These are phyloP conservation scores for Fusarium nelsonii DNA, from an alignment of 2,329 filamentous ascomycete species.

Conservation along the genomic window DNA sequence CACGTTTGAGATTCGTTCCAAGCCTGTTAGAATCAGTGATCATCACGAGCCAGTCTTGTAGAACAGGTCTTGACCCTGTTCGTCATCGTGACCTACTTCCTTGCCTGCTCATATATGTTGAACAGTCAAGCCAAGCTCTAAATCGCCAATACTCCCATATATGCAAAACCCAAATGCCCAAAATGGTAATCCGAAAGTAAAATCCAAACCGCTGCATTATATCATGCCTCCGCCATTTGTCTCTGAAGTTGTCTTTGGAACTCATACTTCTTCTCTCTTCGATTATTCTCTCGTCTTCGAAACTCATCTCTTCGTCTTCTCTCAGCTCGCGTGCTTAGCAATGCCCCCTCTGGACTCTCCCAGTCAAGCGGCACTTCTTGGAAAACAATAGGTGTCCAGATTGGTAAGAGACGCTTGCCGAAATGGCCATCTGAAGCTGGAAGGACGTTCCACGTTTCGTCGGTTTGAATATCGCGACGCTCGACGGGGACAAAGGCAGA, in stretches of 20 bases:
- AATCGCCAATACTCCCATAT: background rate
- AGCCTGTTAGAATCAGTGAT: no score
- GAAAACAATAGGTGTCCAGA: conserved; percentile 24
- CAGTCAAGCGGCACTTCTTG: conserved; percentile 21
- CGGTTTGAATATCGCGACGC: conserved; percentile 19
- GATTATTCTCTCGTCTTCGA: conserved; percentile 11
- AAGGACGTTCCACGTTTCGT: conserved; percentile 19
- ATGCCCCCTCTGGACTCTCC: background rate
- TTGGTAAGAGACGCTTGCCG: conserved; percentile 8
- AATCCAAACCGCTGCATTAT: background rate
- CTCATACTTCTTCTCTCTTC: conserved; percentile 24
- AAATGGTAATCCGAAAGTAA: background rate
- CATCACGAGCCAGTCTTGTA: no score
- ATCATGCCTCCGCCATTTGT: conserved; percentile 6
- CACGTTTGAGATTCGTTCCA: no score
- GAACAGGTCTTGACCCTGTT: no score
- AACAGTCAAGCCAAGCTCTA: conserved; percentile 22
- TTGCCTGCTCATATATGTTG: conserved; percentile 13
- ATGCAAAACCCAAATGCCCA: background rate
- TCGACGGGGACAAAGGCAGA: conserved; percentile 5
- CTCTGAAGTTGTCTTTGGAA: conserved; percentile 18
- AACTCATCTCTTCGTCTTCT: conserved; percentile 13
- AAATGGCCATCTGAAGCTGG: background rate
- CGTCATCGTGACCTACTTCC: no score
- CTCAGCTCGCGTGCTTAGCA: background rate